phyloP scores from a whole-genome alignment of 306 rosid species.

The Quercus wislizeni region DNA sequence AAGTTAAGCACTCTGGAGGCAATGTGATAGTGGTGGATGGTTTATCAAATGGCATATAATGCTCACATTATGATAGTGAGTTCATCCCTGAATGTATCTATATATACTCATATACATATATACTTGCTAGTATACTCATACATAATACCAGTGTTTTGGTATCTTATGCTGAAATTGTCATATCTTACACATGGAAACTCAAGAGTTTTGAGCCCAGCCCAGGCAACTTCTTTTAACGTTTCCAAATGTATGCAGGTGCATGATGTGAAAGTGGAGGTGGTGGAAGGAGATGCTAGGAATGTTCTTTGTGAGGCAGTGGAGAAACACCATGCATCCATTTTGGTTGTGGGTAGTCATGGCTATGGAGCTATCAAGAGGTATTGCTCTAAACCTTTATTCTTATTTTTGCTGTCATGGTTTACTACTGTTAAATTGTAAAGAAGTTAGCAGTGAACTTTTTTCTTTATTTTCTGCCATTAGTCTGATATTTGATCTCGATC shows the following conservation, averaged over 20 bases:
- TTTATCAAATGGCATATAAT: background rate
- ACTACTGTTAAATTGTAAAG: background rate
- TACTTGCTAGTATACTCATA: background rate
- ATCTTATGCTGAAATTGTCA: background rate
- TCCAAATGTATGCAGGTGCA: constrained; percentile 28
- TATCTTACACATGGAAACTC: background rate
- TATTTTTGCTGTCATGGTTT: background rate
- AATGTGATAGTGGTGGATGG: background rate
- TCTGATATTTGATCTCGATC: background rate
- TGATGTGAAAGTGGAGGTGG: constrained; percentile 39
- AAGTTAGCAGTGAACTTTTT: too few species aligned
- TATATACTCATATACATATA: too few species aligned
- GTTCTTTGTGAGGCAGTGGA: constrained; percentile 75
- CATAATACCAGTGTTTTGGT: too few species aligned
- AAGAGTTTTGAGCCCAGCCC: background rate
- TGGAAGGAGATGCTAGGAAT: constrained; percentile 74
- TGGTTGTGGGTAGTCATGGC: constrained; percentile 80
- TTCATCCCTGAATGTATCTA: background rate
- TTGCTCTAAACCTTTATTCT: background rate
- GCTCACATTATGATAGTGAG: background rate
- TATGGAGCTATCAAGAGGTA: constrained; percentile 79
- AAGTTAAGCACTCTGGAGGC: background rate
- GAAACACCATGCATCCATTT: constrained; percentile 58
- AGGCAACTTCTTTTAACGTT: background rate
- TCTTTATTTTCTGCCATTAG: background rate